Evolutionary conservation across 495 filamentous ascomycete species (phyloP), one percentile per base, ranked within the genome.

Genomic region (Beverwykella pulmonaria): DNA sequence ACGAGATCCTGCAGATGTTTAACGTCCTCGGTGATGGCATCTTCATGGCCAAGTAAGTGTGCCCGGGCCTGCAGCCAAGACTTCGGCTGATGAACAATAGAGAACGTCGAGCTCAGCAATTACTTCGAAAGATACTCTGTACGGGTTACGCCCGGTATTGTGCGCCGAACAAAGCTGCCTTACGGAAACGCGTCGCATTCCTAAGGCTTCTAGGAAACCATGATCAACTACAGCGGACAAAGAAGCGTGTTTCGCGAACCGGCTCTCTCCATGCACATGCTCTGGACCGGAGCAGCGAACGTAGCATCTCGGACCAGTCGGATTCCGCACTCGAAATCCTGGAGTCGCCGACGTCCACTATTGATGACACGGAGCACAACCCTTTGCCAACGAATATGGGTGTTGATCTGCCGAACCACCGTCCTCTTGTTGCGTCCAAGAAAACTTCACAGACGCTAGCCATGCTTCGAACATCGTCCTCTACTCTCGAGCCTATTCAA

Each of bases 61-160:
- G 49, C 20, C 49, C 23, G 8, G 49, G 49, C 25, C 19, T 53
- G 19, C 49, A 53, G 19, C 19, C 14, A 53, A 53, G 19, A 23
- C 49, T 53, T 53, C 12, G 30, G 12, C 30, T 34, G 12, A 56
- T 34, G n/a, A 39, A 56, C 27, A 34, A 20, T 34, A 56, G 53
- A 39, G 53, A 56, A 20, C 53, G 32, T 17, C 53, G 53, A 20
- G 27, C 53, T 34, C 53, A 56, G 22, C 53, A 56, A 39, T 39
- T 56, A 34, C 27, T 56, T 19, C 53, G 32, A 56, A 20, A 56
- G 12, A 32, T 34, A 3, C 53, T 56, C 53, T 56, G 4, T 20
- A 25, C 12, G 26, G 53, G 53, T 20, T 34, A 56, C 9, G 4
- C 12, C 22, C 26, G 32, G 26, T 56, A 20, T 34, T 34, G 53